Evolutionary conservation across 306 rosid species (phyloP), one percentile per base, ranked within the genome.

Genomic region (Myrica gale): DNA sequence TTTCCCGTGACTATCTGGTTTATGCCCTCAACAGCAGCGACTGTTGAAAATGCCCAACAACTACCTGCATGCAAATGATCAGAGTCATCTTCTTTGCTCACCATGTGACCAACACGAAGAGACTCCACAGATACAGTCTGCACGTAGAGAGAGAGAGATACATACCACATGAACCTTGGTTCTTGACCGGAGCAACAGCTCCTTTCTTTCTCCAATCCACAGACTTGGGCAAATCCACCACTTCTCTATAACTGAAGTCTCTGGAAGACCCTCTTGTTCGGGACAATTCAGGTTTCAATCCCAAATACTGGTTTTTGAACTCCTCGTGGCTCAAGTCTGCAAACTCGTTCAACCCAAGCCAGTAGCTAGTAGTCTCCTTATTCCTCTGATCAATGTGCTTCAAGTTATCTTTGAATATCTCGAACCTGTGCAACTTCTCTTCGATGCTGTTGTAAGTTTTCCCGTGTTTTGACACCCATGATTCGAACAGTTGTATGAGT

Each of bases 201-300:
- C 93, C 96, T 79, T 90, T 90, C 87, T 82, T 88, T 79, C 96
- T 88, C 96, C 96, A 88, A 52, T 88, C 96, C 42, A 90, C 89
- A 3, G 96, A 90, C 51, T 85, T 84, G 4, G 93, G 93, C 80
- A 85, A 80, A 61, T 85, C 84, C 48, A 78, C 73, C 19, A 72
- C 85, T 72, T 85, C 86, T 74, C 70, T 80, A 61, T 88, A 82
- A 47, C 72, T 60, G 81, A 86, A 85, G 9, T 86, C 86, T 62
- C 80, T 83, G 1, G 86, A 66, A 37, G 90, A 74, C 26, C 77
- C 82, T 71, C 72, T 78, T 26, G 46, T 79, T 60, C 72, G 20
- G 21, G 83, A 65, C 4, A 47, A 50, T 20, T 83, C 87, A 20
- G 81, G 66, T 78, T 82, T 88, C n/a, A 87, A 78, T 0, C 93